phyloP scores from a whole-genome alignment of 2,329 filamentous ascomycete genomes.

The Arthrinium puccinioides region DNA sequence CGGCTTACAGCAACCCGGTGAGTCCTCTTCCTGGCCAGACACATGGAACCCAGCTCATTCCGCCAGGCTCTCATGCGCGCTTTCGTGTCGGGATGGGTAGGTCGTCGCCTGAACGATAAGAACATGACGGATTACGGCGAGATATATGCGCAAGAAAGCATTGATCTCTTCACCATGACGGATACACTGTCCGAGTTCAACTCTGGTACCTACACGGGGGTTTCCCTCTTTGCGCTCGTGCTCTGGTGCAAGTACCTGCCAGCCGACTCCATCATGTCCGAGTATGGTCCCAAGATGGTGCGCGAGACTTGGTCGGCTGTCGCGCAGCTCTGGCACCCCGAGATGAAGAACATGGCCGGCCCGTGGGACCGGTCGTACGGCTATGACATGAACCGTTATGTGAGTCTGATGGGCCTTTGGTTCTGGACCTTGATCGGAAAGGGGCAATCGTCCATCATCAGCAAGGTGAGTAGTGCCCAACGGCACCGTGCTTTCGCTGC shows the following conservation, averaged over 20 bases:
- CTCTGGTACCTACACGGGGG: slow-evolving; percentile 54
- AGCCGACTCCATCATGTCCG: slow-evolving; percentile 42
- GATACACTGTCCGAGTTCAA: slow-evolving; percentile 57
- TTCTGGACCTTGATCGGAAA: slow-evolving; percentile 52
- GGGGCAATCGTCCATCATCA: slow-evolving; percentile 27
- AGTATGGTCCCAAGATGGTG: slow-evolving; percentile 44
- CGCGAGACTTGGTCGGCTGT: slow-evolving; percentile 44
- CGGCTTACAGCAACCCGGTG: slow-evolving; percentile 51
- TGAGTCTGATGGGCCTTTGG: slow-evolving; percentile 50
- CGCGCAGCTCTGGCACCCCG: slow-evolving; percentile 47
- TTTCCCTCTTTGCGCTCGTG: slow-evolving; percentile 51
- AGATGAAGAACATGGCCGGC: slow-evolving; percentile 53
- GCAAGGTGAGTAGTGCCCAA: slow-evolving; percentile 17
- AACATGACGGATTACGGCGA: slow-evolving; percentile 56
- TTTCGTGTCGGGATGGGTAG: slow-evolving; percentile 52
- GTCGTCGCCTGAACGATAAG: slow-evolving; percentile 40
- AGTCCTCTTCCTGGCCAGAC: slow-evolving; percentile 5
- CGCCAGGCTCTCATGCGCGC: slow-evolving; percentile 54
- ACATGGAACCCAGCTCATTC: too few relatives aligned
- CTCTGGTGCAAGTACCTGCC: slow-evolving; percentile 55
- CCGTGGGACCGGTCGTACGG: slow-evolving; percentile 60
- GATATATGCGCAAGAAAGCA: slow-evolving; percentile 44
- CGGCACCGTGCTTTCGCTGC: too few relatives aligned
- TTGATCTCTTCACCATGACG: slow-evolving; percentile 47
- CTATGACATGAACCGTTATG: slow-evolving; percentile 56